phyloP scores from a whole-genome alignment of 163 green algal genomes.

The Smithsoniella earleae region DNA sequence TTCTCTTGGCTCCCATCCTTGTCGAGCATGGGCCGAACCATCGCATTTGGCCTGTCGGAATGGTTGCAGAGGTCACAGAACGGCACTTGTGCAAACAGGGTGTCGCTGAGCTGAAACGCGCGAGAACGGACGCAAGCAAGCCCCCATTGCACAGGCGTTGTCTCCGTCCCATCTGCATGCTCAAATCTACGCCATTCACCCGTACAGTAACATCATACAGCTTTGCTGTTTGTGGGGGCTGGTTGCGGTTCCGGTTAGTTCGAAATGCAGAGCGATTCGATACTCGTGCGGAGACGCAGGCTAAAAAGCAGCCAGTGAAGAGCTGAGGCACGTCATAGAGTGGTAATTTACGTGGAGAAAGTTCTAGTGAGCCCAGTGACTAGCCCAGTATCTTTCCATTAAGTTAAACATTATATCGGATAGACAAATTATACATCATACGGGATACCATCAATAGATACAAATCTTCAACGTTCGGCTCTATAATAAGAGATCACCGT shows the following conservation, averaged over 20 bases:
- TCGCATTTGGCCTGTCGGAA: neutral
- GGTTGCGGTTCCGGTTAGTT: neutral
- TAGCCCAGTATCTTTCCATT: no score
- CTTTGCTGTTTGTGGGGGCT: neutral
- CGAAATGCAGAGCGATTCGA: neutral
- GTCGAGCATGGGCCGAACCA: neutral
- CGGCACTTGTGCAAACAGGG: constrained; percentile 9
- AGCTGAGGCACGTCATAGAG: neutral
- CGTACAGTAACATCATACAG: neutral
- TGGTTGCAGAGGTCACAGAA: constrained; percentile 12
- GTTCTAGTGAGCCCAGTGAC: no score
- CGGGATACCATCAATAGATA: no score
- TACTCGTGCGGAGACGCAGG: neutral
- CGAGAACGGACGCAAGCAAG: constrained; percentile 22
- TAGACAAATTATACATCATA: no score
- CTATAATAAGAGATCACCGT: no score
- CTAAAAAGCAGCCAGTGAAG: neutral
- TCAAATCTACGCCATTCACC: neutral
- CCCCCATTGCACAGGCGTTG: constrained; percentile 14
- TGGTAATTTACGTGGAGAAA: neutral
- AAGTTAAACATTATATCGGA: no score
- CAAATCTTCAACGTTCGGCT: no score
- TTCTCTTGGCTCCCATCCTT: neutral
- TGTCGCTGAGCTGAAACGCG: constrained; percentile 24
- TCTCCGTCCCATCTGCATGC: constrained; percentile 6